phyloP scores from a whole-genome alignment of 495 filamentous ascomycete genomes.

The Aspergillus nidulans region DNA sequence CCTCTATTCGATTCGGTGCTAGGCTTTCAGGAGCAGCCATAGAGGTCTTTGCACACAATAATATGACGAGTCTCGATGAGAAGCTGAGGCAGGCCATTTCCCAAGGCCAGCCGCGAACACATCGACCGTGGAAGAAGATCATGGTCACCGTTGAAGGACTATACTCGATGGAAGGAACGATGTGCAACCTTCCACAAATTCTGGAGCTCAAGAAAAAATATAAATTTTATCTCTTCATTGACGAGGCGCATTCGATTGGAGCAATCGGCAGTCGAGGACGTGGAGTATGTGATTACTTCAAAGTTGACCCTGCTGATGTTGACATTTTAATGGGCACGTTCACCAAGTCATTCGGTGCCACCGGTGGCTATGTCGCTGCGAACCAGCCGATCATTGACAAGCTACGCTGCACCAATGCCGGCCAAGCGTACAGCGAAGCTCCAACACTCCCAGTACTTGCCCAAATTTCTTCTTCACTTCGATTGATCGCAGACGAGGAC shows the following conservation, averaged over 20 bases:
- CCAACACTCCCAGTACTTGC: constrained; percentile 73
- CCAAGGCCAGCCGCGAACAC: constrained; percentile 83
- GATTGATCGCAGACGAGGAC: constrained; percentile 70
- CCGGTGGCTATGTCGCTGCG: constrained; percentile 82
- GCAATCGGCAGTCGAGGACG: constrained; percentile 75
- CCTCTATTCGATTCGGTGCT: constrained; percentile 84
- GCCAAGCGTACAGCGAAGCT: constrained; percentile 72
- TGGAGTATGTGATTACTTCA: constrained; percentile 89
- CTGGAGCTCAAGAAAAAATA: constrained; percentile 78
- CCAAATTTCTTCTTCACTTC: constrained; percentile 74
- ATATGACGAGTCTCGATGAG: constrained; percentile 73
- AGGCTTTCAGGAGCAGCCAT: constrained; percentile 84
- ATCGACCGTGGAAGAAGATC: constrained; percentile 93
- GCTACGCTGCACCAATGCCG: constrained; percentile 70
- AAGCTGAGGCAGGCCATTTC: constrained; percentile 76
- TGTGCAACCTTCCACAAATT: constrained; percentile 79
- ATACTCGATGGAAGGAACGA: constrained; percentile 93
- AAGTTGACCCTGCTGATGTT: constrained; percentile 71
- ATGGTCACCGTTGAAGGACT: constrained; percentile 84
- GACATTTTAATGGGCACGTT: constrained; percentile 93
- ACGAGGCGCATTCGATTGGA: constrained; percentile 91
- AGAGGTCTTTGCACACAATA: constrained; percentile 83
- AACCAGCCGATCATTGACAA: constrained; percentile 80
- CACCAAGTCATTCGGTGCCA: constrained; percentile 91
- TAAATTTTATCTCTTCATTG: constrained; percentile 83